Percentiles rank a stretch among this genome's conserved stretches.
Conservation (phyloP, 179 eudicot genomes). For the Beta macrorhiza region DNA sequence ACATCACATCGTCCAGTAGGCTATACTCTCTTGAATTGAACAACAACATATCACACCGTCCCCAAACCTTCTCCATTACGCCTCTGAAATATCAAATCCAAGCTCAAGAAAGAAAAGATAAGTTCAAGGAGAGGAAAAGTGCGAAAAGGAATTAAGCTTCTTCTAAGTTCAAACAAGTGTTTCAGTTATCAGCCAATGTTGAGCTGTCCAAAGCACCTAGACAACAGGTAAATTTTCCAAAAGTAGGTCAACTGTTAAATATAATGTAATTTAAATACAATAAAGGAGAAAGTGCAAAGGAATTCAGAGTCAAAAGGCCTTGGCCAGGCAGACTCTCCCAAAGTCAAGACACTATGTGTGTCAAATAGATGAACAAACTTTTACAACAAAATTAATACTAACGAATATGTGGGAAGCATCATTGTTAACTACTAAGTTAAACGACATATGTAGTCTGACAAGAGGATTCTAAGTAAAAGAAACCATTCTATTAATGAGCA, state of each 20-base stretch:
- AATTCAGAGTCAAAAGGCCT: too few relatives aligned
- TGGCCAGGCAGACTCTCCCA: too few relatives aligned
- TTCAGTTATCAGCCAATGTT: background rate
- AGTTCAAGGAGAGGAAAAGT: background rate
- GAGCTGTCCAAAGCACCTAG: background rate
- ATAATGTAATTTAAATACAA: too few relatives aligned
- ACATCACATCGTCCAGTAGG: background rate
- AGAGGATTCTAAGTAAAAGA: too few relatives aligned
- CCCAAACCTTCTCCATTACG: background rate
- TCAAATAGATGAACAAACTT: background rate
- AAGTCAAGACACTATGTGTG: background rate
- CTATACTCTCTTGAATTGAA: background rate
- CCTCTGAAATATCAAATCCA: background rate
- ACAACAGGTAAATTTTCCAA: background rate
- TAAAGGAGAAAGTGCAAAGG: too few relatives aligned
- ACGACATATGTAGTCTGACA: too few relatives aligned
- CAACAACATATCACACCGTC: background rate
- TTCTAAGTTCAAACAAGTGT: background rate
- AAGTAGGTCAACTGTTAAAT: too few relatives aligned
- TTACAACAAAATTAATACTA: background rate
- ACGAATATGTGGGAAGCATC: conserved; percentile 1
- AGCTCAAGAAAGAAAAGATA: background rate
- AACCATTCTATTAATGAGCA: background rate
- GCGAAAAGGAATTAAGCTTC: background rate
- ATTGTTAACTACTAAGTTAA: background rate